Percentiles rank a stretch among this genome's conserved stretches.
Evolutionary conservation across 306 rosid species (phyloP).

Genomic region (Fagus sylvatica): DNA sequence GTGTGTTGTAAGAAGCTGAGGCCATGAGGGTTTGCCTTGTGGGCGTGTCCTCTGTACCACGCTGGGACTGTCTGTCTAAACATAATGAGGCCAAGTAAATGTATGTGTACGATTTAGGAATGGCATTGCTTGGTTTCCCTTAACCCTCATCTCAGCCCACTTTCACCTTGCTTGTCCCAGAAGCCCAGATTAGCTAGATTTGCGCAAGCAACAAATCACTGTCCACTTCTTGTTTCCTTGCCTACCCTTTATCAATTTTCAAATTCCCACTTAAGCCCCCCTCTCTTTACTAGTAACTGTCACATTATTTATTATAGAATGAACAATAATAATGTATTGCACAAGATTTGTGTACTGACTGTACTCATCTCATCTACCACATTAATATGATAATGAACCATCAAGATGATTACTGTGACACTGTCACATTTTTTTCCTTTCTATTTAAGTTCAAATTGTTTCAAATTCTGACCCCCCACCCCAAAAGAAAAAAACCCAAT

Average conservation of each 20-base stretch:
- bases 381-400: too few relatives aligned
- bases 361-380: too few relatives aligned
- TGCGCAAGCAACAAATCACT: conserved; percentile 70
- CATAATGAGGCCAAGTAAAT: conserved; percentile 58
- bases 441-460: too few relatives aligned
- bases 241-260: conserved; percentile 37
- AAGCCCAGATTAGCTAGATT: conserved; percentile 77
- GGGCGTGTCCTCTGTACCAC: conserved; percentile 22
- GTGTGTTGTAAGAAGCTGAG: conserved; percentile 19
- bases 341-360: too few relatives aligned
- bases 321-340: too few relatives aligned
- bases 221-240: conserved; percentile 43
- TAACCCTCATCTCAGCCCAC: conserved; percentile 10
- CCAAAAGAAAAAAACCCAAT: background rate
- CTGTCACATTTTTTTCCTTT: too few relatives aligned
- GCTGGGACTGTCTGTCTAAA: conserved; percentile 24
- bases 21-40: conserved; percentile 1
- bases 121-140: conserved; percentile 1
- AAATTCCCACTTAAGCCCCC: conserved; percentile 31
- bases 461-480: too few relatives aligned
- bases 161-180: conserved; percentile 37
- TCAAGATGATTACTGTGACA: too few relatives aligned
- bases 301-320: too few relatives aligned
- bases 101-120: conserved; percentile 36
- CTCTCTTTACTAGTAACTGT: background rate